Conservation (phyloP, 495 filamentous ascomycete species). For the Podospora australis region DNA sequence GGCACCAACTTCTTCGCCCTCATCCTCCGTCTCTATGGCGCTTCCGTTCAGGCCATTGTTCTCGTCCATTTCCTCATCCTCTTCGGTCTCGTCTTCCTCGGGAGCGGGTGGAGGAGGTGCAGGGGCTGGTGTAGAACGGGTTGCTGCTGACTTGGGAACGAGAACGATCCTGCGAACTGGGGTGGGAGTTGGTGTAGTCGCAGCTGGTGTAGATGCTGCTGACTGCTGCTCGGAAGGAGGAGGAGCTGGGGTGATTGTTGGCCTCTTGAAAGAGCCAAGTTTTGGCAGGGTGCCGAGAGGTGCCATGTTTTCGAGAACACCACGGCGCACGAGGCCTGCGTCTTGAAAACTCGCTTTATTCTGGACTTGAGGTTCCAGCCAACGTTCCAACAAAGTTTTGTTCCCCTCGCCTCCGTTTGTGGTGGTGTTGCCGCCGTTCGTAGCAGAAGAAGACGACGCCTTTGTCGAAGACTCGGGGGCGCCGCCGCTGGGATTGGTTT, state of each 20-base stretch:
- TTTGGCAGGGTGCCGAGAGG: constrained; percentile 60
- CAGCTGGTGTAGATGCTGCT: not conserved
- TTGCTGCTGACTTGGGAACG: constrained; percentile 23
- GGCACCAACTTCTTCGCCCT: constrained; percentile 2
- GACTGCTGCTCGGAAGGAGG: constrained; percentile 10
- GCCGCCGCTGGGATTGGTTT: constrained; percentile 27
- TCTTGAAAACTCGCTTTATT: constrained; percentile 68
- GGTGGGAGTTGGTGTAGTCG: constrained; percentile 21
- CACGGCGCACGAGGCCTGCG: constrained; percentile 52
- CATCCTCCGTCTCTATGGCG: constrained; percentile 4
- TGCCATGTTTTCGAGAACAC: constrained; percentile 64
- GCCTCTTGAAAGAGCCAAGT: constrained; percentile 38
- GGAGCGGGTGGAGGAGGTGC: constrained; percentile 15
- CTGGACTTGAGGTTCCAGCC: constrained; percentile 66
- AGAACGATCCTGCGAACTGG: constrained; percentile 41
- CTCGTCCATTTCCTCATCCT: constrained; percentile 23
- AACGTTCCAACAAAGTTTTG: constrained; percentile 45
- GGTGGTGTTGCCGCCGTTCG: constrained; percentile 5
- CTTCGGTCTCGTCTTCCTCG: constrained; percentile 29
- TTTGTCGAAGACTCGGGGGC: constrained; percentile 25
- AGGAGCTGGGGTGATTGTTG: constrained; percentile 16
- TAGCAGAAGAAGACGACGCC: too few relatives aligned
- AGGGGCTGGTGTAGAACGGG: constrained; percentile 13
- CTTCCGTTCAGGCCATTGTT: constrained; percentile 6
- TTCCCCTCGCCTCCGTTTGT: constrained; percentile 21